Conservation (phyloP, 345 rosid species). For the Noccaea bulbosa region DNA sequence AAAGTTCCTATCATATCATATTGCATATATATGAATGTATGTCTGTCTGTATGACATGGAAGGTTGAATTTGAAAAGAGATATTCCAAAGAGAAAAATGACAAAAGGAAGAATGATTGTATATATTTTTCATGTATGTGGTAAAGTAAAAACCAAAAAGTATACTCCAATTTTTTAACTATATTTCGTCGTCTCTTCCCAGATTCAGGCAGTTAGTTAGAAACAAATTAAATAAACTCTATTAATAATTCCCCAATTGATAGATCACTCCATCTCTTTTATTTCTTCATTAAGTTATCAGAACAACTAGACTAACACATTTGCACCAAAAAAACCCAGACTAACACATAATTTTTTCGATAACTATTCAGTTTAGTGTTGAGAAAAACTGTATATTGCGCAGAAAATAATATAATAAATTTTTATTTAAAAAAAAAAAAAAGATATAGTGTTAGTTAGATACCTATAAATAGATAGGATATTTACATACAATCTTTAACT, state of each 20-base stretch:
- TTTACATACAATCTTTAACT: not conserved
- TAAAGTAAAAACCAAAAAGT: slow-evolving; percentile 37
- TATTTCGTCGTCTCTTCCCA: slow-evolving; percentile 33
- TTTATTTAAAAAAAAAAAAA: not conserved
- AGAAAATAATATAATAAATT: not conserved
- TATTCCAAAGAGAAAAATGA: slow-evolving; percentile 42
- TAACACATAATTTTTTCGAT: not conserved
- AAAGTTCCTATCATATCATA: slow-evolving; percentile 39
- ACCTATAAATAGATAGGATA: not conserved
- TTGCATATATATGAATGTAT: not conserved
- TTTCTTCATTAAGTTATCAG: not conserved
- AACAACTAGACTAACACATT: not conserved
- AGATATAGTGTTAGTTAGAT: not conserved
- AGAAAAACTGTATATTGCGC: not conserved
- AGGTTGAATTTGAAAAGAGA: slow-evolving; percentile 37
- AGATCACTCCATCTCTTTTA: not conserved
- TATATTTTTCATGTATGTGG: slow-evolving; percentile 37
- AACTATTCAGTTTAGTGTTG: not conserved
- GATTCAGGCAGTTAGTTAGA: slow-evolving; percentile 21
- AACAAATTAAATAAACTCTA: not conserved
- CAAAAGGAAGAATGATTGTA: slow-evolving; percentile 47
- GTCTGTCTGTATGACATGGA: slow-evolving; percentile 26
- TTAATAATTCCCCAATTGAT: slow-evolving; percentile 7
- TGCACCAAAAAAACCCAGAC: not conserved
- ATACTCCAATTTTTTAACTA: slow-evolving; percentile 22